Conservation (phyloP, 768 basidiomycete genomes). For the Lentinus brumalis region DNA sequence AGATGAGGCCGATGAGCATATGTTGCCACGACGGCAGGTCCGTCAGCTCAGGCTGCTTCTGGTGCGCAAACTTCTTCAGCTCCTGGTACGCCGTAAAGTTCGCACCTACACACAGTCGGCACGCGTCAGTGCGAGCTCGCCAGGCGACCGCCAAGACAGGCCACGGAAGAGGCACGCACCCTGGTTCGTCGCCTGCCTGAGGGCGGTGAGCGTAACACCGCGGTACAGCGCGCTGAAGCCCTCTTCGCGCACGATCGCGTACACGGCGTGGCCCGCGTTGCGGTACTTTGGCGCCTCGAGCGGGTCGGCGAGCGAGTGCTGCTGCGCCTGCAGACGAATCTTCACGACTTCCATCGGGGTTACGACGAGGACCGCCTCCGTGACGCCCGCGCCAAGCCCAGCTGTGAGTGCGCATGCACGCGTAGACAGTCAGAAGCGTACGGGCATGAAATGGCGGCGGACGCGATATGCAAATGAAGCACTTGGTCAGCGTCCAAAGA, state of each 20-base stretch:
- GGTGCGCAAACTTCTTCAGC: constrained; percentile 81
- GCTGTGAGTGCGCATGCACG: constrained; percentile 47
- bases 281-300: constrained; percentile 91
- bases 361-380: constrained; percentile 92
- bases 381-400: constrained; percentile 92
- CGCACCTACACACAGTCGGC: constrained; percentile 54
- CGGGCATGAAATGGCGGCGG: background rate
- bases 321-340: constrained; percentile 96
- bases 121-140: background rate
- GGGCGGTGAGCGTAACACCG: constrained; percentile 90
- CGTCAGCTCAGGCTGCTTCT: constrained; percentile 71
- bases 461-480: background rate
- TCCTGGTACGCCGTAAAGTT: constrained; percentile 99
- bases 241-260: constrained; percentile 92
- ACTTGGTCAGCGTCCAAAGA: background rate
- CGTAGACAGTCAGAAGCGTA: background rate
- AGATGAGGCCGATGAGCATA: constrained; percentile 92
- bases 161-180: constrained; percentile 46
- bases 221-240: constrained; percentile 84
- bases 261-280: constrained; percentile 96
- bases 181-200: constrained; percentile 97
- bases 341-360: constrained; percentile 99
- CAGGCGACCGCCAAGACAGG: background rate
- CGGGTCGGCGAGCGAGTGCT: constrained; percentile 96
- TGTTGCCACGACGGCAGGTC: constrained; percentile 95